phyloP scores from a whole-genome alignment of 202 grass and related monocot genomes.

The Zoysia matrella region DNA sequence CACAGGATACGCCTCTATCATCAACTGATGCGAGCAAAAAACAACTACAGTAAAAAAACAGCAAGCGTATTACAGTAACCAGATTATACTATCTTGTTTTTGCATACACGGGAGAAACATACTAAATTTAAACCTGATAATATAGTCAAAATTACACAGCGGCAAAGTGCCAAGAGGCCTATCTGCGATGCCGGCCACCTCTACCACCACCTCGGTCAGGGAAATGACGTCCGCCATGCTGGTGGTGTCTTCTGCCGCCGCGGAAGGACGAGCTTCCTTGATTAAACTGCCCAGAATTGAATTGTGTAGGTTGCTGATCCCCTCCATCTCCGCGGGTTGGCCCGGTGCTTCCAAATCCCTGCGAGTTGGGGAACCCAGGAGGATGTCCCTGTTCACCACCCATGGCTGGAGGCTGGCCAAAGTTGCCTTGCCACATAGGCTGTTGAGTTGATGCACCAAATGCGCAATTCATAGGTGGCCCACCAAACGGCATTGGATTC shows the following conservation, averaged over 20 bases:
- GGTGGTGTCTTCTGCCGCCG: constrained; percentile 46
- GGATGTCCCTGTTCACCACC: constrained; percentile 38
- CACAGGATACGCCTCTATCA: not conserved
- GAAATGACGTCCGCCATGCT: constrained; percentile 61
- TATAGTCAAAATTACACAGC: constrained; percentile 22
- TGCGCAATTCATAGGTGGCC: constrained; percentile 18
- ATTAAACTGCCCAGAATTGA: constrained; percentile 52
- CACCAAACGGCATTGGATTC: constrained; percentile 40
- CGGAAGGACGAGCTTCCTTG: constrained; percentile 59
- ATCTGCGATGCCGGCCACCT: constrained; percentile 44
- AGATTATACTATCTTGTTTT: not conserved
- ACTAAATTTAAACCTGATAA: not conserved
- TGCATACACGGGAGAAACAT: not conserved
- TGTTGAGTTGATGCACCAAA: constrained; percentile 29
- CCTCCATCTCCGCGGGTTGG: constrained; percentile 36
- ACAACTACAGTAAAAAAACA: not conserved
- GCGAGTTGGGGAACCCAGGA: constrained; percentile 45
- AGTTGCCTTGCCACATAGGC: constrained; percentile 49
- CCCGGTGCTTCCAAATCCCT: constrained; percentile 31
- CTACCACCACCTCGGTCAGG: constrained; percentile 46
- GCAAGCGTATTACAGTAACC: constrained; percentile 16
- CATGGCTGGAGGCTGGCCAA: constrained; percentile 45
- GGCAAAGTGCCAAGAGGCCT: constrained; percentile 16
- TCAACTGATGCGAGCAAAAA: not conserved
- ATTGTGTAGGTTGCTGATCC: constrained; percentile 36